Base-by-base conservation (phyloP, 371 early-diverging fungal species). In the Mucor indicus region DNA sequence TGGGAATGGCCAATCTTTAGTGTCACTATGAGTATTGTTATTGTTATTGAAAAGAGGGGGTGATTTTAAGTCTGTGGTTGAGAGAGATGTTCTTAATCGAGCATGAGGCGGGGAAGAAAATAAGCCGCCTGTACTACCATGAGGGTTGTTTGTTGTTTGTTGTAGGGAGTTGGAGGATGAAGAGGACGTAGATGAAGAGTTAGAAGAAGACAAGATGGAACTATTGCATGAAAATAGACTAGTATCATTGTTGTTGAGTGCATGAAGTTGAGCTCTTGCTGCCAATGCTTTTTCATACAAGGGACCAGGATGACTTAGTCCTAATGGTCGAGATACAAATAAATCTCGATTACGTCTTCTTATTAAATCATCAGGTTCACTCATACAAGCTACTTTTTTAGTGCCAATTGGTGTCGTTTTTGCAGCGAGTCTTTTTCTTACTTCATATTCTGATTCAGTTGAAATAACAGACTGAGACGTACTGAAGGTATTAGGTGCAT, bases 281-380 rank as follows among this genome's bases (percentile, higher is more conserved):
- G 64, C 71, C 29, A 70, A 32, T 0, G 75, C 75, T 38, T 70
- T 68, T 50, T 75, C 71, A 37, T 64, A 68, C 1, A 75, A 45
- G 22, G 67, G 67, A n/a, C 53, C 62, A 46, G 60, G 48, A 31
- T 54, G 53, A 41, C 53, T 53, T 16, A 59, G 25, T 16, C 60
- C 58, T 21, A 72, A 44, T 16, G 64, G 53, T 21, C 51, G 48
- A 39, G 70, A 57, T 21, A 56, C 30, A 42, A 70, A 52, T 38
- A 66, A 31, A 36, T 66, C 60, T 41, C 60, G 53, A 31, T 58
- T 62, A 12, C 68, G 67, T 24, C 75, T 53, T 40, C 63, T 48
- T n/a, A n/a, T n/a, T 31, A 67, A 51, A 48, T 70, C 69, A 42
- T 70, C 67, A 23, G 75, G 75, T 27, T 75, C 75, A 40, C 71